These are phyloP conservation scores for Colletotrichum nymphaeae DNA, from an alignment of 2,329 filamentous ascomycete species.

Conservation along the genomic window DNA sequence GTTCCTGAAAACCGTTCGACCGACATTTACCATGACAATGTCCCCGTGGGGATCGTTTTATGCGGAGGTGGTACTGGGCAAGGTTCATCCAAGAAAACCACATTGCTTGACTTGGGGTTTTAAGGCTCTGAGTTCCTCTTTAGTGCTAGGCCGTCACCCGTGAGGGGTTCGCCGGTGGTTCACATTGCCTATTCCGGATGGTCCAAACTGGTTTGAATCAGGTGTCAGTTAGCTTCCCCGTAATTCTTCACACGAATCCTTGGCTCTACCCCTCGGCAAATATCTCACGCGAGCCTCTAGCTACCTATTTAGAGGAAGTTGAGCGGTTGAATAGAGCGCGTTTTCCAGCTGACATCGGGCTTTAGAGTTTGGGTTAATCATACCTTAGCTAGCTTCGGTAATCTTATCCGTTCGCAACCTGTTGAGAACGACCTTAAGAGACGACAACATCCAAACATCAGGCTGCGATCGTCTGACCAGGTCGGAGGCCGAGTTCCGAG, in stretches of 20 bases:
- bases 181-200: conserved; percentile 14
- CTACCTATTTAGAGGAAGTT: not conserved
- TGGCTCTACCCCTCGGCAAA: not conserved
- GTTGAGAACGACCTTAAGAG: not conserved
- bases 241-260: not conserved
- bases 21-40: not conserved
- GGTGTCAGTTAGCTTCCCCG: not conserved
- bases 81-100: not conserved
- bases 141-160: not conserved
- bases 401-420: not conserved
- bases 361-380: not conserved
- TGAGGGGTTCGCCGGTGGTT: conserved; percentile 15
- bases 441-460: not conserved
- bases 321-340: not conserved
- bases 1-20: not conserved
- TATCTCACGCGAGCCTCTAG: not conserved
- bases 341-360: not conserved
- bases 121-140: conserved; percentile 23
- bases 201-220: not conserved
- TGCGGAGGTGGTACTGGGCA: conserved; percentile 14
- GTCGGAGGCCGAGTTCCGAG: not conserved
- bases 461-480: not conserved
- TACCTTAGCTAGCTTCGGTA: not conserved
- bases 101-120: not conserved
- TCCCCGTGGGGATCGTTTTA: conserved; percentile 21